Conservation (phyloP, 345 rosid species). For the Raphanus sativus region DNA sequence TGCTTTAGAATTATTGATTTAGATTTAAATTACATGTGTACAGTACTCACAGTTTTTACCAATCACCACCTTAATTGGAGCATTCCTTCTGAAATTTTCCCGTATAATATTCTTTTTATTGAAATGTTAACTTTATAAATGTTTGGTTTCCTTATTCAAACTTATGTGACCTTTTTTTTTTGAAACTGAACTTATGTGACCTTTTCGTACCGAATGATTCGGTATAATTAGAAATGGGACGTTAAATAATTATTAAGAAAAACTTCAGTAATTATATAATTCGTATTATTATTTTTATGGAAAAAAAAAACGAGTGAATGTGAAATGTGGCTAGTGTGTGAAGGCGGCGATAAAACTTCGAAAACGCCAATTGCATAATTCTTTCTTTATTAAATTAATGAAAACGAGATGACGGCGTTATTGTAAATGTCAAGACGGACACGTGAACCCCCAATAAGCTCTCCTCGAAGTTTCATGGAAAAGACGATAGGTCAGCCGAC, state of each 20-base stretch:
- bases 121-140: not conserved
- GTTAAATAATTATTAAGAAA: not conserved
- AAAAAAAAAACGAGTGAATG: not conserved
- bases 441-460: constrained; percentile 20
- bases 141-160: not conserved
- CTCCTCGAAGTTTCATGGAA: constrained; percentile 20
- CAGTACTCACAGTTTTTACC: too few relatives aligned
- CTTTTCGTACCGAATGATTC: not conserved
- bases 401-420: constrained; percentile 27
- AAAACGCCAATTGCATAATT: not conserved
- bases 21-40: too few relatives aligned
- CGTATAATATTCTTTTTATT: too few relatives aligned
- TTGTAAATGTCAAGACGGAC: constrained; percentile 8
- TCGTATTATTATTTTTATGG: not conserved
- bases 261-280: not conserved
- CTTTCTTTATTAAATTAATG: not conserved
- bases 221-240: not conserved
- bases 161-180: too few relatives aligned
- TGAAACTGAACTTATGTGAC: not conserved
- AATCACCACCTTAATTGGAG: too few relatives aligned
- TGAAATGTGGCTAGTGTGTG: not conserved
- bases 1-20: too few relatives aligned
- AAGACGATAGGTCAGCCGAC: constrained; percentile 20
- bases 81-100: too few relatives aligned
- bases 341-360: not conserved